Percentiles rank a stretch among this genome's conserved stretches.
phyloP scores from a whole-genome alignment of 352 stramenopile species.

The Phytopythium ostracodes region DNA sequence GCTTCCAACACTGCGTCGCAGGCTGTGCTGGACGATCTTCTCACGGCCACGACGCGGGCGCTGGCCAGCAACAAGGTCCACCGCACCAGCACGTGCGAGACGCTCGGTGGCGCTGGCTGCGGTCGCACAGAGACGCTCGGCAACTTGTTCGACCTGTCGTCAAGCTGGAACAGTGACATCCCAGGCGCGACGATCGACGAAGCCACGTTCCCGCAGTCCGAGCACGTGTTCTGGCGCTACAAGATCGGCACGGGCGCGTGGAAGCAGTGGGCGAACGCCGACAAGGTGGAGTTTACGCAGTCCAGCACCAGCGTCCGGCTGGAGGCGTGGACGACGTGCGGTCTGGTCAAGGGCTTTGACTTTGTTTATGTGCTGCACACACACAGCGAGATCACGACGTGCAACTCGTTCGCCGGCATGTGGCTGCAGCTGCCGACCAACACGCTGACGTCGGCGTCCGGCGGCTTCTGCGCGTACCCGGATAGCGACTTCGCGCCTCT shows the following conservation, averaged over 20 bases:
- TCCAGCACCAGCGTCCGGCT: neutral
- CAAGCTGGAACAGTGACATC: neutral
- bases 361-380: slow-evolving; percentile 22
- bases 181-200: neutral
- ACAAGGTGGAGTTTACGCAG: neutral
- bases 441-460: slow-evolving; percentile 1
- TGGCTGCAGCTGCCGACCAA: slow-evolving; percentile 12
- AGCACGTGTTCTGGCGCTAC: neutral
- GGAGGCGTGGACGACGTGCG: slow-evolving; percentile 21
- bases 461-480: slow-evolving; percentile 16
- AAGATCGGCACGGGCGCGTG: neutral
- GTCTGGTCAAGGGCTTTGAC: neutral
- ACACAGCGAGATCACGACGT: slow-evolving; percentile 17
- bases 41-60: neutral
- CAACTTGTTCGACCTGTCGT: neutral
- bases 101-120: neutral
- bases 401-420: slow-evolving; percentile 13
- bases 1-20: neutral
- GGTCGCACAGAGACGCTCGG: neutral
- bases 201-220: neutral
- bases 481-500: slow-evolving; percentile 18
- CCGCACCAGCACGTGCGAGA: neutral
- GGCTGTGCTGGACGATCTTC: neutral
- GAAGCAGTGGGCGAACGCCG: neutral
- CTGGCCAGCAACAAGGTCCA: neutral